phyloP scores from a whole-genome alignment of 352 stramenopile genomes.

The Globisporangium perplexum region DNA sequence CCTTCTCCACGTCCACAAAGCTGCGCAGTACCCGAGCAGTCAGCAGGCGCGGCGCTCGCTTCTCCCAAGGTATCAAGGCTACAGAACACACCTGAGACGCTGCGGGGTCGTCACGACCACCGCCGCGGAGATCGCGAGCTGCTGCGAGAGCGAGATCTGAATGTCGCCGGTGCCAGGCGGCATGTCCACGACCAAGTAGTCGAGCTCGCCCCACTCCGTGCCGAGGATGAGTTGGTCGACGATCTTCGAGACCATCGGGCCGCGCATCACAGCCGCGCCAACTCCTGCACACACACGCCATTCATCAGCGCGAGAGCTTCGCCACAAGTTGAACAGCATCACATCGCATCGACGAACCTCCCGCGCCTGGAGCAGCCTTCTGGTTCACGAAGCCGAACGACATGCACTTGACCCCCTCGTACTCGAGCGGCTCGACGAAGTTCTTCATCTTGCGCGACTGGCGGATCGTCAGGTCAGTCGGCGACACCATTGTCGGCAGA shows the following conservation, averaged over 20 bases:
- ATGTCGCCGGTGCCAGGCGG: conserved; percentile 99
- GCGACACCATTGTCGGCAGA: conserved; percentile 95
- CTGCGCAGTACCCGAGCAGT: conserved; percentile 21
- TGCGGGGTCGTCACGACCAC: conserved; percentile 99
- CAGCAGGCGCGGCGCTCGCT: not conserved
- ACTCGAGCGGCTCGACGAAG: conserved; percentile 78
- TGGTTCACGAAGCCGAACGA: conserved; percentile 91
- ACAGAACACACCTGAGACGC: conserved; percentile 72
- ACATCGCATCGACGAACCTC: conserved; percentile 23
- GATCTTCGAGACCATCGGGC: conserved; percentile 97
- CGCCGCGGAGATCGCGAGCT: conserved; percentile 95
- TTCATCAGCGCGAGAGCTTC: not conserved
- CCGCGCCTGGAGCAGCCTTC: conserved; percentile 69
- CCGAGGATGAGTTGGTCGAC: conserved; percentile 94
- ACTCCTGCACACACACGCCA: conserved; percentile 23
- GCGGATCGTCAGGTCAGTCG: conserved; percentile 57
- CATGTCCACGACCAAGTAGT: conserved; percentile 99
- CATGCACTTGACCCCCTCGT: conserved; percentile 90
- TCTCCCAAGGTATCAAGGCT: not conserved
- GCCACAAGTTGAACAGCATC: conserved; percentile 2
- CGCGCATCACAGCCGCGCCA: conserved; percentile 92
- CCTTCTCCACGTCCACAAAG: conserved; percentile 98
- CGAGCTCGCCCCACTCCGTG: conserved; percentile 98
- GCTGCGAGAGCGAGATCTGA: conserved; percentile 97
- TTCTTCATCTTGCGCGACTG: conserved; percentile 63